Conservation (phyloP, 352 stramenopile species). For the Blastocystis sp. region DNA sequence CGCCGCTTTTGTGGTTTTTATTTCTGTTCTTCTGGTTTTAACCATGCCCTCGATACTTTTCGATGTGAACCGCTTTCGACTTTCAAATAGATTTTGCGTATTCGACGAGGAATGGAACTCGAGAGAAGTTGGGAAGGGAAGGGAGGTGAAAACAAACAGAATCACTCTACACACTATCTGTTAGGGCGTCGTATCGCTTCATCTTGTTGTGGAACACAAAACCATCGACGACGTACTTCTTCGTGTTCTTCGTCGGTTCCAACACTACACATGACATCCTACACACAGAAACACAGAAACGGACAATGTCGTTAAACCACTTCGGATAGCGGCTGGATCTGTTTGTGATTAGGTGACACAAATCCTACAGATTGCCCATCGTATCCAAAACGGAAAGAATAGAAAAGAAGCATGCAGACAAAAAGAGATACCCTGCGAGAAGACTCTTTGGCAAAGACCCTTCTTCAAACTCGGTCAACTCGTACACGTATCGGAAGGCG, state of each 20-base stretch:
- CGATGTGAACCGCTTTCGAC: no score
- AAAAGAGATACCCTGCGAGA: background rate
- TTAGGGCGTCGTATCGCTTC: slow-evolving; percentile 8
- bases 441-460: background rate
- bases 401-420: background rate
- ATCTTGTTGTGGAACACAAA: slow-evolving; percentile 28
- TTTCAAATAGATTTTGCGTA: no score
- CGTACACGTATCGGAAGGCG: background rate
- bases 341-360: background rate
- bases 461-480: background rate
- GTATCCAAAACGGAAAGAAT: slow-evolving; percentile 14
- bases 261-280: slow-evolving; percentile 19
- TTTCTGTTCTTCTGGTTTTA: background rate
- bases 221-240: slow-evolving; percentile 8
- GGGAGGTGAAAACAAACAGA: no score
- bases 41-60: no score
- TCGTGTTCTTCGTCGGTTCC: background rate
- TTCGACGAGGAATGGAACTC: no score
- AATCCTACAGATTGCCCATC: background rate
- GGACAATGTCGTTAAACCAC: background rate
- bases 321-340: background rate
- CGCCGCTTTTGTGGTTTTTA: background rate
- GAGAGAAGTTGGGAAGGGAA: no score
- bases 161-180: background rate
- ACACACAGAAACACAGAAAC: background rate